Evolutionary conservation across 2,329 filamentous ascomycete species (phyloP).

Genomic region (Parastagonospora nodorum): DNA sequence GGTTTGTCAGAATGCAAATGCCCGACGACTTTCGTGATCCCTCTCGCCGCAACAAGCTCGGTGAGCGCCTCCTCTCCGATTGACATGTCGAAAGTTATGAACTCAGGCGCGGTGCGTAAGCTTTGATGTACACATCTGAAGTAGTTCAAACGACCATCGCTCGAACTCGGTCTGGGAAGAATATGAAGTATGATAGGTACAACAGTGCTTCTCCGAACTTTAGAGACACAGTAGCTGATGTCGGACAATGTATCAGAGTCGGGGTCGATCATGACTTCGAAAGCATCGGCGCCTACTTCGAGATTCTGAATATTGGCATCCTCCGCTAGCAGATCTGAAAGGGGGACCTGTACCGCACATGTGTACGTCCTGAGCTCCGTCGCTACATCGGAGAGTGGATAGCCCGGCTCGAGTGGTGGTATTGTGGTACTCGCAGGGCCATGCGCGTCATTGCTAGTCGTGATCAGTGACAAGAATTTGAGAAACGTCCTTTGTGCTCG

Average conservation of each 20-base stretch:
- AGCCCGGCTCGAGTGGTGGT: constrained; percentile 66
- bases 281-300: constrained; percentile 69
- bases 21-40: constrained; percentile 66
- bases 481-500: constrained; percentile 71
- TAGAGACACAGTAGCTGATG: constrained; percentile 64
- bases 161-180: constrained; percentile 28
- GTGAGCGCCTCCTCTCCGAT: constrained; percentile 59
- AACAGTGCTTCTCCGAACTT: constrained; percentile 67
- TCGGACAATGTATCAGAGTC: constrained; percentile 36
- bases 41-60: constrained; percentile 57
- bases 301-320: constrained; percentile 66
- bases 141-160: constrained; percentile 50
- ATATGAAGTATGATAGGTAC: constrained; percentile 52
- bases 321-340: constrained; percentile 61
- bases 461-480: constrained; percentile 68
- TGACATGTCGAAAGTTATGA: constrained; percentile 62
- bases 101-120: constrained; percentile 67
- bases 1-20: constrained; percentile 55
- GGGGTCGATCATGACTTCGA: constrained; percentile 63
- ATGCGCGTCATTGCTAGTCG: constrained; percentile 54
- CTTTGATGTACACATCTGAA: constrained; percentile 64
- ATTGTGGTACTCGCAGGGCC: constrained; percentile 34
- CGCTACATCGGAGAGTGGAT: constrained; percentile 66
- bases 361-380: constrained; percentile 68
- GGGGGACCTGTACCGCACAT: constrained; percentile 66